Base-by-base conservation (phyloP, 331 rosid genomes). In the Rosa hybrid region DNA sequence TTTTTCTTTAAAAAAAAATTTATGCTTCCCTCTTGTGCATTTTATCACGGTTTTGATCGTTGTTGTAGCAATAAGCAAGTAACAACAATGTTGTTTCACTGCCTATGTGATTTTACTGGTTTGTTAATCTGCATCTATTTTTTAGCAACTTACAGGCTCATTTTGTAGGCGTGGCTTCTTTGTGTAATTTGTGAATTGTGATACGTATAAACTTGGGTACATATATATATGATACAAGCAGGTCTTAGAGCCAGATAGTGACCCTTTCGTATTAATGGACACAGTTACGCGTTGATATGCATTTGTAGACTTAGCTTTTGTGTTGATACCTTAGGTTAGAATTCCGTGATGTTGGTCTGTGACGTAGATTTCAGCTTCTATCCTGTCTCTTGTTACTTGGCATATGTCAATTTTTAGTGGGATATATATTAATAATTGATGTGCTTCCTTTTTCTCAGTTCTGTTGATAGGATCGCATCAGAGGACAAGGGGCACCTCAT, bases 381-480 rank as follows among this genome's bases (percentile, higher is more conserved):
- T 16, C 23, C 16, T 60, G 59, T 27, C 30, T 27, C 30, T 27
- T 27, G 30, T 27, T 27, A 27, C 30, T 27, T 27, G 30, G 30
- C 30, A 27, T 27, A 27, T 27, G 30, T 27, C 30, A 27, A 27
- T 27, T 25, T 48, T 72, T 8, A 27, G 25, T n/a, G 2, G 38
- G 23, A 72, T 42, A 46, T 76, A 17, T 27, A 21, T 20, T 49
- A 49, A 48, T 34, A n/a, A 83, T 75, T 49, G 71, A 69, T 65
- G 23, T 12, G 41, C 18, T 9, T 45, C 72, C 38, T n/a, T 77
- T 75, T 45, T 54, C 20, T 64, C 21, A 59, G 49, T 82, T 77
- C 70, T 77, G 41, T 82, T 46, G 63, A 78, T 83, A 90, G 88
- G 82, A 76, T 59, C 87, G 80, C 80, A 76, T 71, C 75, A 16